A percentile compares a stretch with the other conserved stretches of the same genome.
These are phyloP conservation scores for Suillus cothurnatus DNA, from an alignment of 768 basidiomycete species.

Conservation along the genomic window DNA sequence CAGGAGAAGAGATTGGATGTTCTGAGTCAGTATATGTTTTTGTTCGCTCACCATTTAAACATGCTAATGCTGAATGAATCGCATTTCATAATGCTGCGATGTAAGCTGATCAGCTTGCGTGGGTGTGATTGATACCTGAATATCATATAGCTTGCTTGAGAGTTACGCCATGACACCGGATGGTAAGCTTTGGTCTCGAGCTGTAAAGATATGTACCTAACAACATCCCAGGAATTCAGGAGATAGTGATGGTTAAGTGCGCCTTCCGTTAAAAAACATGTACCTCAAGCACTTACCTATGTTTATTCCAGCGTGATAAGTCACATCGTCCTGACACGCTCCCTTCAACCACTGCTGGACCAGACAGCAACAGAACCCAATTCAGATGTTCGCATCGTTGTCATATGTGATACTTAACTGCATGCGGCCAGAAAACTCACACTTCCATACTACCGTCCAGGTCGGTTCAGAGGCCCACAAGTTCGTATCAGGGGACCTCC, in stretches of 20 bases:
- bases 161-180: conserved; percentile 26
- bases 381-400: conserved; percentile 63
- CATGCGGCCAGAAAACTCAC: not conserved
- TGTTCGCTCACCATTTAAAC: not conserved
- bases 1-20: conserved; percentile 58
- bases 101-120: conserved; percentile 32
- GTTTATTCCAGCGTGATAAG: conserved; percentile 45
- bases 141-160: conserved; percentile 21
- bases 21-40: conserved; percentile 41
- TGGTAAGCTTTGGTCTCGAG: conserved; percentile 18
- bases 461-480: conserved; percentile 34
- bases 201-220: not conserved
- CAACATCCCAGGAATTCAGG: conserved; percentile 36
- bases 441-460: conserved; percentile 20
- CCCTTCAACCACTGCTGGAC: conserved; percentile 53
- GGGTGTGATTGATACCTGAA: not conserved
- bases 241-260: conserved; percentile 49
- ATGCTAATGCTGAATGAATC: conserved; percentile 6
- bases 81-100: conserved; percentile 59
- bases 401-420: conserved; percentile 37
- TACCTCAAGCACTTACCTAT: not conserved
- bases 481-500: conserved; percentile 19
- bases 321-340: conserved; percentile 56
- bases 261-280: conserved; percentile 3
- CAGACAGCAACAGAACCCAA: conserved; percentile 47